Evolutionary conservation across 2,329 filamentous ascomycete genomes (phyloP).

Genomic region (Sporothrix brunneoviolacea): DNA sequence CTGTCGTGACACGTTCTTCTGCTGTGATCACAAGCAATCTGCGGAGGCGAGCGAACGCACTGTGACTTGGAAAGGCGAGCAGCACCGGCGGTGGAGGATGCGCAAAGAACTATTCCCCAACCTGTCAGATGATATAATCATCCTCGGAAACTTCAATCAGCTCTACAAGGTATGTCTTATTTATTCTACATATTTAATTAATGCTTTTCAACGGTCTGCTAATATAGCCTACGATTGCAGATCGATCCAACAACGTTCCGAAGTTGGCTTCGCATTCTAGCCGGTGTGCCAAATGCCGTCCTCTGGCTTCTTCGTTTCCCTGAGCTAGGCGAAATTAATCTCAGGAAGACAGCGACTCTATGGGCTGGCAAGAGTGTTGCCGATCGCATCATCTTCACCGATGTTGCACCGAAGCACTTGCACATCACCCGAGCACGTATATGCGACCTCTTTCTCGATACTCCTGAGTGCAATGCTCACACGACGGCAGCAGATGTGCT

Average conservation of each 20-base stretch:
- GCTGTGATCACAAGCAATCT: conserved; percentile 92
- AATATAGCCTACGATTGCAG: conserved; percentile 39
- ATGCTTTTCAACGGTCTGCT: neutral
- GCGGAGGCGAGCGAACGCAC: conserved; percentile 55
- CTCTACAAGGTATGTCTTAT: conserved; percentile 74
- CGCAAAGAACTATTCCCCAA: conserved; percentile 84
- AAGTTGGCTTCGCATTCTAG: conserved; percentile 87
- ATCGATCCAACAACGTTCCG: conserved; percentile 97
- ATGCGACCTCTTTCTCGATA: conserved; percentile 93
- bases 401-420: conserved; percentile 89
- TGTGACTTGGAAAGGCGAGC: conserved; percentile 78
- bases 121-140: conserved; percentile 75
- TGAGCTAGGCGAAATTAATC: conserved; percentile 80
- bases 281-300: conserved; percentile 76
- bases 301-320: conserved; percentile 97
- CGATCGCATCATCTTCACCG: conserved; percentile 83
- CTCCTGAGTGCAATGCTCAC: conserved; percentile 95
- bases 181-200: neutral
- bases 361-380: conserved; percentile 88
- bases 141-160: conserved; percentile 97
- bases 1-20: conserved; percentile 93
- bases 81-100: conserved; percentile 79
- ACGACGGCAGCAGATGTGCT: conserved; percentile 94
- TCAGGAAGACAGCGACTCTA: conserved; percentile 67
- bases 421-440: conserved; percentile 90